Evolutionary conservation across 2,329 filamentous ascomycete species (phyloP).

Genomic region (Beauveria asiatica): DNA sequence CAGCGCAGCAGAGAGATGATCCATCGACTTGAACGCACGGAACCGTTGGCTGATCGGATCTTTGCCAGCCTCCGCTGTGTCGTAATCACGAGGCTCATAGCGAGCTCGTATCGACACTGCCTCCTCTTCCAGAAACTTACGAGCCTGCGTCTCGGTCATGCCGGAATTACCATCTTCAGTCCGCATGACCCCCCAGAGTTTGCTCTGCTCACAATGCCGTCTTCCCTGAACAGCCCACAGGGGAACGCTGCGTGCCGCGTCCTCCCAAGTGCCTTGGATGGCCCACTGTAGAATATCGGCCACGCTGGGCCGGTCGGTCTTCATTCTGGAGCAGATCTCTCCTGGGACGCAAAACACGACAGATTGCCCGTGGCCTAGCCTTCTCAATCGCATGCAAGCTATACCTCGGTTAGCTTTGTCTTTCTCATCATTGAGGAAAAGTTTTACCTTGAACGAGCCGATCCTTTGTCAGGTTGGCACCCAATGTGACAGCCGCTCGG

Average conservation of each 20-base stretch:
- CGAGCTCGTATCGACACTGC: neutral
- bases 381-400: constrained; percentile 64
- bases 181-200: neutral
- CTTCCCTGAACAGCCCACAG: neutral
- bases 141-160: neutral
- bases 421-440: neutral
- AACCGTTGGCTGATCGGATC: neutral
- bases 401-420: constrained; percentile 3
- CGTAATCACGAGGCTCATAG: neutral
- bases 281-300: constrained; percentile 1
- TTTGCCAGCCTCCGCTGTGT: neutral
- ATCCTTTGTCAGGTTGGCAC: constrained; percentile 59
- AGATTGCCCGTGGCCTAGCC: constrained; percentile 58
- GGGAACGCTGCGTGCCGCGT: neutral
- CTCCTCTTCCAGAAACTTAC: neutral
- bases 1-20: neutral
- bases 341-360: constrained; percentile 51
- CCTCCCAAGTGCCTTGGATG: neutral
- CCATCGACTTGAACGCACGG: neutral
- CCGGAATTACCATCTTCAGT: no score
- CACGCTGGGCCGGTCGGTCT: neutral
- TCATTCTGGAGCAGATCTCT: constrained; percentile 37
- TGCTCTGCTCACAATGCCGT: neutral
- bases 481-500: constrained; percentile 59
- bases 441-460: constrained; percentile 54